Evolutionary conservation across 129 eudicot species (phyloP).

Genomic region (Lactuca saligna): DNA sequence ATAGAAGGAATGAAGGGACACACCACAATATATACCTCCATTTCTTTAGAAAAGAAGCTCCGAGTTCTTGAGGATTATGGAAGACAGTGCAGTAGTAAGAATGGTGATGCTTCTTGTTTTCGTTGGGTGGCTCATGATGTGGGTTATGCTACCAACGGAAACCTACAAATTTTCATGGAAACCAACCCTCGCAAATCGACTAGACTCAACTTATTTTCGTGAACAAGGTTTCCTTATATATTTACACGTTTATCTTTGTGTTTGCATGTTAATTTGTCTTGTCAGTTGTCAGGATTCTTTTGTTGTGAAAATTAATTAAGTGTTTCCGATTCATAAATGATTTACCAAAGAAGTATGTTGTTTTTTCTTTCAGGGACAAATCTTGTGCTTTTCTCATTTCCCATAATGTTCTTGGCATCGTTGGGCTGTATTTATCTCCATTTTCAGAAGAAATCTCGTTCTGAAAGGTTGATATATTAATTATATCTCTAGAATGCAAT

Average conservation of each 20-base stretch:
- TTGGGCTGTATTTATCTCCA: constrained; percentile 68
- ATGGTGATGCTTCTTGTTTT: constrained; percentile 40
- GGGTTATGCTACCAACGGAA: constrained; percentile 70
- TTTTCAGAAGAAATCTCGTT: constrained; percentile 36
- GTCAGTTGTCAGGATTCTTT: background rate
- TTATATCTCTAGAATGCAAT: background rate
- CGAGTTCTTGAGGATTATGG: constrained; percentile 24
- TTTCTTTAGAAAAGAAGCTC: background rate
- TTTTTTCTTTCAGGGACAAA: constrained; percentile 55
- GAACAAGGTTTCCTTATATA: constrained; percentile 50
- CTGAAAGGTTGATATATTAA: constrained; percentile 31
- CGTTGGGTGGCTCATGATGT: constrained; percentile 51
- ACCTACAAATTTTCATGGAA: constrained; percentile 57
- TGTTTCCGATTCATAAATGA: background rate
- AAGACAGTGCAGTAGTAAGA: constrained; percentile 25
- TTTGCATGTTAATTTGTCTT: background rate
- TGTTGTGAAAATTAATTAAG: background rate
- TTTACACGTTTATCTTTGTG: background rate
- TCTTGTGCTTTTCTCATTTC: constrained; percentile 66
- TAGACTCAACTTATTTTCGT: constrained; percentile 54
- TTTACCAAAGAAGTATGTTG: background rate
- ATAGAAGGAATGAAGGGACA: background rate
- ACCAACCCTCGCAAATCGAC: constrained; percentile 34
- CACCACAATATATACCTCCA: background rate
- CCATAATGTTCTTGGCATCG: constrained; percentile 61